Evolutionary conservation across 108 stramenopile species (phyloP).

Genomic region (Seminavis robusta): DNA sequence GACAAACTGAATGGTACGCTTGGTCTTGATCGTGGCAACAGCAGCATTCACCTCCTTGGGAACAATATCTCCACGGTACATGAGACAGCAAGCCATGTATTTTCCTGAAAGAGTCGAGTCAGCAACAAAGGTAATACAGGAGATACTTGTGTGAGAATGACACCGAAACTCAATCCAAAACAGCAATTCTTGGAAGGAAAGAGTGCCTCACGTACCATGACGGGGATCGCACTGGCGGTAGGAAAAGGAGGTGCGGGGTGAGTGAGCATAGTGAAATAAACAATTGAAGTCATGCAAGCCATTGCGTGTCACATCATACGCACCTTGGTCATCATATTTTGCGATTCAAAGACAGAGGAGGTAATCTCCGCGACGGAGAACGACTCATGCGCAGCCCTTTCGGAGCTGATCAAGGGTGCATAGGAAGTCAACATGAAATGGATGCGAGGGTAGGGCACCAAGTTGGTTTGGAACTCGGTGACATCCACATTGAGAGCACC

Average conservation of each 20-base stretch:
- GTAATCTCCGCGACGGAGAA: constrained; percentile 95
- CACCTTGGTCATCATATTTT: constrained; percentile 94
- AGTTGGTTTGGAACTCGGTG: constrained; percentile 96
- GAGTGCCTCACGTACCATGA: too few species aligned
- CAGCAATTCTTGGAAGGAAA: too few species aligned
- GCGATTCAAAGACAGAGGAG: constrained; percentile 92
- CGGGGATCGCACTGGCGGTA: constrained; percentile 96
- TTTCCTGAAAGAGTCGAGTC: too few species aligned
- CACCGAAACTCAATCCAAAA: too few species aligned
- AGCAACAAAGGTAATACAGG: too few species aligned
- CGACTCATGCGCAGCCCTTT: constrained; percentile 92
- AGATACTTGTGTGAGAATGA: too few species aligned
- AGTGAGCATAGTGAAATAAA: too few species aligned
- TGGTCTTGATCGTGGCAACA: constrained; percentile 93
- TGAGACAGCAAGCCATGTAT: constrained; percentile 99
- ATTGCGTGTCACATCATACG: too few species aligned
- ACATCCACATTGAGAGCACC: constrained; percentile 95
- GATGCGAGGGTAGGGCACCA: constrained; percentile 96
- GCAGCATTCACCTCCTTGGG: constrained; percentile 94
- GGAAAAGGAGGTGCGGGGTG: too few species aligned
- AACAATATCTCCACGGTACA: constrained; percentile 95
- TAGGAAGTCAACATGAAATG: constrained; percentile 95
- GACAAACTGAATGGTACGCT: constrained; percentile 95
- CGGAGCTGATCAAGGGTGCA: constrained; percentile 89
- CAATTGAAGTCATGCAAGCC: too few species aligned